phyloP scores from a whole-genome alignment of 306 rosid genomes.

The Dryas drummondii region DNA sequence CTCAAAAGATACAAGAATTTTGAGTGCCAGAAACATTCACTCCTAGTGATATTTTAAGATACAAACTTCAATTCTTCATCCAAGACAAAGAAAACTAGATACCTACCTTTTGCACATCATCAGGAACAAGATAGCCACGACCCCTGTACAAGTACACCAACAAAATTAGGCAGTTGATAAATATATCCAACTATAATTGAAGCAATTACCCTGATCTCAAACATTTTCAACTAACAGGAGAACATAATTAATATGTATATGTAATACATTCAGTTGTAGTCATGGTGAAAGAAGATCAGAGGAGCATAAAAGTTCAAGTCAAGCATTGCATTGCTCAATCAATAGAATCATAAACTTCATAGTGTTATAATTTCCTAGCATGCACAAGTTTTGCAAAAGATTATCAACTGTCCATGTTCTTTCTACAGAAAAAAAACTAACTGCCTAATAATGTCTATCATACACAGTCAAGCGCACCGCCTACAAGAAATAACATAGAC shows the following conservation, averaged over 20 bases:
- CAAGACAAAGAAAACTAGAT: background rate
- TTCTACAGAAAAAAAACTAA: background rate
- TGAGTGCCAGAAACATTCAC: background rate
- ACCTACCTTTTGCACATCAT: conserved; percentile 73
- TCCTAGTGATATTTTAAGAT: background rate
- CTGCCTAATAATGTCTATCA: background rate
- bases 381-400: background rate
- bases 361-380: background rate
- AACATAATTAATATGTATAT: background rate
- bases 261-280: background rate
- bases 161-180: background rate
- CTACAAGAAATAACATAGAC: background rate
- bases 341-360: background rate
- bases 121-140: conserved; percentile 73
- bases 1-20: background rate
- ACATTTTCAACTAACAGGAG: background rate
- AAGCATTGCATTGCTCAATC: background rate
- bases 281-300: background rate
- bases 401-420: background rate
- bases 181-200: conserved; percentile 2
- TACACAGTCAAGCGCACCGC: background rate
- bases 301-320: background rate
- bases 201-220: background rate
- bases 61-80: conserved; percentile 3
- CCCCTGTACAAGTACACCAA: conserved; percentile 52